Percentiles rank a stretch among this genome's conserved stretches.
phyloP scores from a whole-genome alignment of 2,329 filamentous ascomycete species.

The Hypoxylon sp. region DNA sequence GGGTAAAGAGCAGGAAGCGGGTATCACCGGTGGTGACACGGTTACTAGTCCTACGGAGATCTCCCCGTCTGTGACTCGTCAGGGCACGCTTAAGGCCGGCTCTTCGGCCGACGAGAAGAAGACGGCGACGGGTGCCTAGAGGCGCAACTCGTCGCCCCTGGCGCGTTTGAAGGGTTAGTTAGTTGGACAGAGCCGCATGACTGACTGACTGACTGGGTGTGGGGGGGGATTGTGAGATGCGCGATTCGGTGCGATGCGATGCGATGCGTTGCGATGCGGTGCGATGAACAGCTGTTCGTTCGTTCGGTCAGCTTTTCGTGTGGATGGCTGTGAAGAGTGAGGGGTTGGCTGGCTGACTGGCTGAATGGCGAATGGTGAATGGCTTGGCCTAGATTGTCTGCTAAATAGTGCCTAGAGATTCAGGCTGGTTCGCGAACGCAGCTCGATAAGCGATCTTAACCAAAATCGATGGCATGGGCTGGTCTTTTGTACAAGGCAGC shows the following conservation, averaged over 20 bases:
- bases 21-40: conserved; percentile 51
- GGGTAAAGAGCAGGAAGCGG: conserved; percentile 58
- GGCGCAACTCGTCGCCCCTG: conserved; percentile 21
- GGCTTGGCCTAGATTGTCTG: too few species aligned
- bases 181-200: background rate
- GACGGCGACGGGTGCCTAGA: conserved; percentile 36
- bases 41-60: conserved; percentile 46
- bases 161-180: conserved; percentile 15
- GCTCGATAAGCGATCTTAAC: conserved; percentile 15
- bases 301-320: too few species aligned
- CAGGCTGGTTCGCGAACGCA: conserved; percentile 6
- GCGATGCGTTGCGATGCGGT: too few species aligned
- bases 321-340: too few species aligned
- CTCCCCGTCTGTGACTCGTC: conserved; percentile 40
- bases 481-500: conserved; percentile 6
- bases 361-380: too few species aligned
- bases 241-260: too few species aligned
- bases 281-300: too few species aligned
- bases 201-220: too few species aligned
- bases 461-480: too few species aligned
- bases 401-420: too few species aligned
- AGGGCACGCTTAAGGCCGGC: conserved; percentile 32
- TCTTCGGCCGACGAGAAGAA: conserved; percentile 40
- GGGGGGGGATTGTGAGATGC: conserved; percentile 9
- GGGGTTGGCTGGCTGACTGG: too few species aligned